phyloP scores from a whole-genome alignment of 2,329 filamentous ascomycete species.

The Neobulgaria alba region DNA sequence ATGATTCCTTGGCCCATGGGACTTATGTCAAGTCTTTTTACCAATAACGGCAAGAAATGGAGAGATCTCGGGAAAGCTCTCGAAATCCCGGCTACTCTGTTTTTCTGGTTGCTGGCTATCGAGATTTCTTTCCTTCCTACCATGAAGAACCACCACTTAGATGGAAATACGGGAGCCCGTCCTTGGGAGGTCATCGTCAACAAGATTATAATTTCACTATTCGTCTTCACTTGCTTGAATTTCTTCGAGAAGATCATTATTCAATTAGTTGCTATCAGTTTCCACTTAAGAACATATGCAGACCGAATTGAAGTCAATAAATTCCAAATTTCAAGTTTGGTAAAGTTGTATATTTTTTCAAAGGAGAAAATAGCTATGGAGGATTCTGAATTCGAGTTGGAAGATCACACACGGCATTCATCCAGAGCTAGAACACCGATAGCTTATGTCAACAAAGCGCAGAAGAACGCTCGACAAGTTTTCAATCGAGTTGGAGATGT shows the following conservation, averaged over 20 bases:
- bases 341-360: constrained; percentile 56
- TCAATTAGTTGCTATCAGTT: constrained; percentile 88
- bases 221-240: constrained; percentile 72
- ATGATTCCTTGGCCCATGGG: constrained; percentile 53
- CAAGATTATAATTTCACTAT: constrained; percentile 79
- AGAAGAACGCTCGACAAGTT: constrained; percentile 66
- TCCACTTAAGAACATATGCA: constrained; percentile 84
- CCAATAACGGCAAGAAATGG: constrained; percentile 90
- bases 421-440: constrained; percentile 59
- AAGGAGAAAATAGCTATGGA: constrained; percentile 58
- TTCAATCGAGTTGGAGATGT: constrained; percentile 77
- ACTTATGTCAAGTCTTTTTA: constrained; percentile 60
- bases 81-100: constrained; percentile 76
- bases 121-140: constrained; percentile 81
- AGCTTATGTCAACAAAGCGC: constrained; percentile 55
- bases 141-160: constrained; percentile 50
- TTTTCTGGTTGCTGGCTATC: constrained; percentile 86
- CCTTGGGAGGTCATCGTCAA: constrained; percentile 71
- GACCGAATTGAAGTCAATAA: constrained; percentile 90
- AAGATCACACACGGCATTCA: constrained; percentile 22
- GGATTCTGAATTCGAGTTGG: constrained; percentile 62
- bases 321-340: constrained; percentile 66
- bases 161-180: constrained; percentile 43
- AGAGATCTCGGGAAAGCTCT: constrained; percentile 77
- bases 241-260: constrained; percentile 89